Base-by-base conservation (phyloP, 2,329 filamentous ascomycete genomes). In the Ilyonectria robusta region DNA sequence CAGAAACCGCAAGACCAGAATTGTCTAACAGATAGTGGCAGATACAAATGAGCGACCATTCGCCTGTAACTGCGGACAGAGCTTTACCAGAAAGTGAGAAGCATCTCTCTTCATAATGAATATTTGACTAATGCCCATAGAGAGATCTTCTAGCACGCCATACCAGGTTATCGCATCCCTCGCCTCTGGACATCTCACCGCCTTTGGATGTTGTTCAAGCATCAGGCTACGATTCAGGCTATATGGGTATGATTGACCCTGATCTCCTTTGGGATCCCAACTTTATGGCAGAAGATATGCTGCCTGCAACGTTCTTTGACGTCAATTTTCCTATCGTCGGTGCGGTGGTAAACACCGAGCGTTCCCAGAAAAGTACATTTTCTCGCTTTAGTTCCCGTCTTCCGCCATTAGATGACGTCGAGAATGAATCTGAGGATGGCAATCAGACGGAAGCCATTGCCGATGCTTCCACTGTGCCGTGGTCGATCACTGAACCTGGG, bases 11-110 rank as follows among this genome's bases (percentile, higher is more conserved):
- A 21, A 1, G 13, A n/a, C n/a, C 15, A 35, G 15, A 31, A 21
- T 33, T 17, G 19, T 17, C 53, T 26, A 21, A 17, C 44, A 19
- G 15, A 35, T 35, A 2, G 15, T 23, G 26, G 6, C 40, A 59
- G 56, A 59, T 19, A 48, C 42, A 8, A 21, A 33, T 9, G 56
- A 59, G 6, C 13, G 31, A n/a, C 44, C 56, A 4, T 59, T 59
- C 46, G 17, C 44, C n/a, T 59, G 56, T 33, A 44, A 47, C 19
- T 59, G 56, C 4, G 56, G 56, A 1, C 56, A 59, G 15, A 59
- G 44, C 8, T 59, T 50, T 7, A 48, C 42, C 7, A 40, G 56
- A 13, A 26, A 59, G 56, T 59, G 19, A 58, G 55, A 1, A 19
- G 8, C 9, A n/a, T 23, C 7, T 19, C 19, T 19, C 21, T 13